Evolutionary conservation across 2,329 filamentous ascomycete species (phyloP).

Genomic region (Diaporthe capsici): DNA sequence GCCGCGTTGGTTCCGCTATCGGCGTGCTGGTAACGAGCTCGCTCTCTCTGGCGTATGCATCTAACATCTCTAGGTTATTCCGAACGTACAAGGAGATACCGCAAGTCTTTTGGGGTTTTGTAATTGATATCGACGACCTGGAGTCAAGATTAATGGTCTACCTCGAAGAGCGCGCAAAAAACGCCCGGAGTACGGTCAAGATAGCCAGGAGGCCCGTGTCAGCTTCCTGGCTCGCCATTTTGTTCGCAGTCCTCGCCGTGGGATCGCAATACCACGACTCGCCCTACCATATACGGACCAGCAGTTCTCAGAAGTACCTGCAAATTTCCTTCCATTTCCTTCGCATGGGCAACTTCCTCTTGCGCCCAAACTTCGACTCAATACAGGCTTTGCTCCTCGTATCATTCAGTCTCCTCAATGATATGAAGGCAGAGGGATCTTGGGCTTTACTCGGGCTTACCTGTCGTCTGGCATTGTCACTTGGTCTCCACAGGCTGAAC

Average conservation of each 20-base stretch:
- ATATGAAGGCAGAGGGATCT: slow-evolving; percentile 79
- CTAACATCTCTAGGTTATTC: slow-evolving; percentile 64
- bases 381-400: slow-evolving; percentile 75
- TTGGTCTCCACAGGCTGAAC: slow-evolving; percentile 70
- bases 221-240: slow-evolving; percentile 75
- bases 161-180: slow-evolving; percentile 73
- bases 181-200: slow-evolving; percentile 58
- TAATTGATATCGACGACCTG: slow-evolving; percentile 76
- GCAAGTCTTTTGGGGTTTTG: slow-evolving; percentile 77
- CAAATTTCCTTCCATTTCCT: slow-evolving; percentile 77
- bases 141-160: slow-evolving; percentile 76
- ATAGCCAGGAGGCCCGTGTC: slow-evolving; percentile 65
- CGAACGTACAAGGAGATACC: slow-evolving; percentile 77
- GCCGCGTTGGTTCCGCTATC: neutral
- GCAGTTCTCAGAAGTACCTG: slow-evolving; percentile 72
- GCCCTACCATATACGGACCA: slow-evolving; percentile 72
- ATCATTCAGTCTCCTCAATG: slow-evolving; percentile 75
- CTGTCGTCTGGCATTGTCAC: slow-evolving; percentile 74
- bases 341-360: slow-evolving; percentile 73
- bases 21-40: neutral
- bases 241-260: slow-evolving; percentile 75
- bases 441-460: slow-evolving; percentile 76
- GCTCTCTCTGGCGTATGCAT: slow-evolving; percentile 1
- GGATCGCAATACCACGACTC: slow-evolving; percentile 77
- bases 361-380: slow-evolving; percentile 75